Conservation (phyloP, 2,329 filamentous ascomycete species). For the Coniochaeta pulveracea region DNA sequence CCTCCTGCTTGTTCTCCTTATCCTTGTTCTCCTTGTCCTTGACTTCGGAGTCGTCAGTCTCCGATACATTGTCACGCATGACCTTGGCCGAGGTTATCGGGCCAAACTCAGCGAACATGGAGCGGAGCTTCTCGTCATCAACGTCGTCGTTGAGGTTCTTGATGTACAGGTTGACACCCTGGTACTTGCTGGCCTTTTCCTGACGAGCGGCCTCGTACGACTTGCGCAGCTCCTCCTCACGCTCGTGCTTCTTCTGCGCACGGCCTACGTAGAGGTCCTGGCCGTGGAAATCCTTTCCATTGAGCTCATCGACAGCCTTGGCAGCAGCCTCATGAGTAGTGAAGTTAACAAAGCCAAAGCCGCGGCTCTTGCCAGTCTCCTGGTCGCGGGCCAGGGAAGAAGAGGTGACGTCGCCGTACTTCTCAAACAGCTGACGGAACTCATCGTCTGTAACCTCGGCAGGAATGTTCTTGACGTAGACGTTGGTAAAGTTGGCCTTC, state of each 20-base stretch:
- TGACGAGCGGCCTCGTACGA: constrained; percentile 95
- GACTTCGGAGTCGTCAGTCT: constrained; percentile 44
- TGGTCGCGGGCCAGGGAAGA: constrained; percentile 82
- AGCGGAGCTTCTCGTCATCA: constrained; percentile 93
- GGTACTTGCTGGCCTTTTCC: constrained; percentile 99
- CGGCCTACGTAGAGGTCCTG: constrained; percentile 97
- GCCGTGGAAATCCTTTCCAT: constrained; percentile 82
- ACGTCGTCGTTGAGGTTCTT: constrained; percentile 98
- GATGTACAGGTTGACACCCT: constrained; percentile 98
- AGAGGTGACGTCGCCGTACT: constrained; percentile 88
- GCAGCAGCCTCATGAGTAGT: constrained; percentile 79
- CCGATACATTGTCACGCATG: constrained; percentile 71
- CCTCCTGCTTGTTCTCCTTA: constrained; percentile 23
- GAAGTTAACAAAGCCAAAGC: constrained; percentile 95
- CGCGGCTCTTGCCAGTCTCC: constrained; percentile 81
- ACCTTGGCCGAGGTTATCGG: constrained; percentile 98
- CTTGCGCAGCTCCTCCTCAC: constrained; percentile 97
- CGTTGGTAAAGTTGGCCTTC: constrained; percentile 99
- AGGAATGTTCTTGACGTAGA: constrained; percentile 98
- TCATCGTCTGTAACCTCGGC: constrained; percentile 80
- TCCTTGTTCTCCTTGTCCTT: constrained; percentile 40
- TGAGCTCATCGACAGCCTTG: constrained; percentile 81
- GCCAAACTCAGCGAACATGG: constrained; percentile 83
- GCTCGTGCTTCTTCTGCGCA: constrained; percentile 99
- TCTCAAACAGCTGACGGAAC: constrained; percentile 87